Percentiles rank a stretch among this genome's conserved stretches.
Evolutionary conservation across 2,329 filamentous ascomycete genomes (phyloP).

Genomic region (Penicillium hesseltinei): DNA sequence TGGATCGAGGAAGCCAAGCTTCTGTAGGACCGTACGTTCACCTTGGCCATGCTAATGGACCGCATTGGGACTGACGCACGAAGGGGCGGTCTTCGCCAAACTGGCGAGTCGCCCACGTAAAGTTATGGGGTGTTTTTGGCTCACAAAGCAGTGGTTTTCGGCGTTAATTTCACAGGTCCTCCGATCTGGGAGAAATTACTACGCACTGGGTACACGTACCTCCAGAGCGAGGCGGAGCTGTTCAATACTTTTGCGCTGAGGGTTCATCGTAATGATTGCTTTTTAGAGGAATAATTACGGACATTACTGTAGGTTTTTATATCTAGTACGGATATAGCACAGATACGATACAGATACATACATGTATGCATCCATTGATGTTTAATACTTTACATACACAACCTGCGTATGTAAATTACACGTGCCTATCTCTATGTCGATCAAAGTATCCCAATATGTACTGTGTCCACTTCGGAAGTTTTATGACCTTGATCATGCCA

Average conservation of each 20-base stretch:
- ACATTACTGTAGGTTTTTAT: no score
- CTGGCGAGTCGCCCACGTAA: neutral
- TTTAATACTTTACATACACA: no score
- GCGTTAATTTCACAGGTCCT: neutral
- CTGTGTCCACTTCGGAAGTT: neutral
- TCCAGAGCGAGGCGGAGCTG: neutral
- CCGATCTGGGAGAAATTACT: neutral
- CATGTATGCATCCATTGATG: neutral
- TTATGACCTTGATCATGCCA: neutral
- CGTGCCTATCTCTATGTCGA: neutral
- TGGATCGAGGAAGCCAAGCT: neutral
- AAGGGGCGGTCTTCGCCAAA: neutral
- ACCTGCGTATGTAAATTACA: neutral
- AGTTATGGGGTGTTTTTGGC: neutral
- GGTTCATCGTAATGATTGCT: neutral
- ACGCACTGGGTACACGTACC: neutral
- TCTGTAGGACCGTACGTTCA: neutral
- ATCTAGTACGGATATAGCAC: neutral
- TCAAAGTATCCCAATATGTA: neutral
- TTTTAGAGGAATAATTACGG: neutral
- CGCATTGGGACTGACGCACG: neutral
- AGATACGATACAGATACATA: neutral
- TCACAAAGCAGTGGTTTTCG: neutral
- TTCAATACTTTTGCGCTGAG: neutral
- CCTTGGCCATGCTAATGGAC: neutral